Percentiles rank a stretch among this genome's conserved stretches.
These are phyloP conservation scores for Cenchrus purpureus DNA, from an alignment of 176 grass and related monocot species.

Conservation along the genomic window DNA sequence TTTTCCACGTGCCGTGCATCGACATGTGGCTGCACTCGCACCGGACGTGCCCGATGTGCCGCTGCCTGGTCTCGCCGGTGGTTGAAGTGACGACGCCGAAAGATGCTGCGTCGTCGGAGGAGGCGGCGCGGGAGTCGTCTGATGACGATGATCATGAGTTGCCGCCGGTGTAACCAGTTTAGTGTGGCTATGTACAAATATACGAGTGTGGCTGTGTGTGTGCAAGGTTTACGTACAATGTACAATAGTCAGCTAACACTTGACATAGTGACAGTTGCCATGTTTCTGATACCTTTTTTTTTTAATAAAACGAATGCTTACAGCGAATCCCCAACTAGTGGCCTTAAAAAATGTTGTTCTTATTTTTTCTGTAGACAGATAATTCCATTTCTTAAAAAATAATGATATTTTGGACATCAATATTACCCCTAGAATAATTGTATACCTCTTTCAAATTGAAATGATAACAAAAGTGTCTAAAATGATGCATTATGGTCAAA, in stretches of 20 bases:
- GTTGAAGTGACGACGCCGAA: neutral
- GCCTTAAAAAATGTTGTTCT: no score
- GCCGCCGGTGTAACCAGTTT: neutral
- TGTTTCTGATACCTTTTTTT: no score
- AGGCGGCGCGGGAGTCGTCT: neutral
- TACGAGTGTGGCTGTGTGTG: neutral
- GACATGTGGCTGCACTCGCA: slow-evolving; percentile 29
- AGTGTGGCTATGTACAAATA: neutral
- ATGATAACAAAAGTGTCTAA: no score
- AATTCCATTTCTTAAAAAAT: no score
- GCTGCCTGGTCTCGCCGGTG: neutral
- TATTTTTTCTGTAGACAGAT: no score
- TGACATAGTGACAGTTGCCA: no score
- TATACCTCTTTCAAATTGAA: no score
- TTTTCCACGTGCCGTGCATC: slow-evolving; percentile 15
- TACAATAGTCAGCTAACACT: neutral
- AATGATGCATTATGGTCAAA: no score
- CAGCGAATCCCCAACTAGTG: no score
- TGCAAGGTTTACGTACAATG: neutral
- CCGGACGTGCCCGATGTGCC: slow-evolving; percentile 27
- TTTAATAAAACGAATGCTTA: no score
- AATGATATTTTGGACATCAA: no score
- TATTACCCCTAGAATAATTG: no score
- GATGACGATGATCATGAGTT: neutral
- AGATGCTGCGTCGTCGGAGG: neutral